phyloP scores from a whole-genome alignment of 306 rosid genomes.

The Lablab purpureus region DNA sequence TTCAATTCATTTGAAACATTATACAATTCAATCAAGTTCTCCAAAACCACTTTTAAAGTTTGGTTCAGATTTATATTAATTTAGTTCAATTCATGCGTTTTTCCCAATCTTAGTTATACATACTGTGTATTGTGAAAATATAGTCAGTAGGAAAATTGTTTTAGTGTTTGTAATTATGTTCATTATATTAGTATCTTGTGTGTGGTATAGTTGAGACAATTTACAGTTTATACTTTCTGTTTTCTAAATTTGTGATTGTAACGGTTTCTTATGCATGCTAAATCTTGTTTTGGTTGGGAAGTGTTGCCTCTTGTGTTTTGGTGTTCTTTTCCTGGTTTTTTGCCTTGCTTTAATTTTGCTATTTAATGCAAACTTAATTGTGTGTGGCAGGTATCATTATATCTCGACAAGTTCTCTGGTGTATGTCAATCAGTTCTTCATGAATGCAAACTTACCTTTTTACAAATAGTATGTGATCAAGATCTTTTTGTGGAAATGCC shows the following conservation, averaged over 20 bases:
- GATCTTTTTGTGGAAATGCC: constrained; percentile 99
- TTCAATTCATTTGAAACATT: too few relatives aligned
- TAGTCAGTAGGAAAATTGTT: background rate
- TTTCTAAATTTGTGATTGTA: constrained; percentile 5
- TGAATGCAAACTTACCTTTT: constrained; percentile 94
- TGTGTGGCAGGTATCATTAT: constrained; percentile 85
- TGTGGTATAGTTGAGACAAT: background rate
- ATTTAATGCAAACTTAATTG: constrained; percentile 29
- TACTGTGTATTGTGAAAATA: background rate
- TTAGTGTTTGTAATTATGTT: background rate
- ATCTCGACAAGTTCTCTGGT: constrained; percentile 96
- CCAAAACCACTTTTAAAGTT: too few relatives aligned
- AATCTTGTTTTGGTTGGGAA: constrained; percentile 25
- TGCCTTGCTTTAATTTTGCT: background rate
- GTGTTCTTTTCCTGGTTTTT: background rate
- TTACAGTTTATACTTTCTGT: background rate
- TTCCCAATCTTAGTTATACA: too few relatives aligned
- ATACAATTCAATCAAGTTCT: too few relatives aligned
- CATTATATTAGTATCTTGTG: background rate
- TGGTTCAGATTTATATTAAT: too few relatives aligned
- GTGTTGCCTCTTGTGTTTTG: constrained; percentile 16
- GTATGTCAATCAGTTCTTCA: constrained; percentile 94
- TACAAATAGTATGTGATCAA: constrained; percentile 92
- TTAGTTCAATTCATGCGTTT: too few relatives aligned
- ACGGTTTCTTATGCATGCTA: background rate